These are phyloP conservation scores for Entomortierella parvispora DNA, from an alignment of 192 early-diverging fungal species.

Conservation along the genomic window DNA sequence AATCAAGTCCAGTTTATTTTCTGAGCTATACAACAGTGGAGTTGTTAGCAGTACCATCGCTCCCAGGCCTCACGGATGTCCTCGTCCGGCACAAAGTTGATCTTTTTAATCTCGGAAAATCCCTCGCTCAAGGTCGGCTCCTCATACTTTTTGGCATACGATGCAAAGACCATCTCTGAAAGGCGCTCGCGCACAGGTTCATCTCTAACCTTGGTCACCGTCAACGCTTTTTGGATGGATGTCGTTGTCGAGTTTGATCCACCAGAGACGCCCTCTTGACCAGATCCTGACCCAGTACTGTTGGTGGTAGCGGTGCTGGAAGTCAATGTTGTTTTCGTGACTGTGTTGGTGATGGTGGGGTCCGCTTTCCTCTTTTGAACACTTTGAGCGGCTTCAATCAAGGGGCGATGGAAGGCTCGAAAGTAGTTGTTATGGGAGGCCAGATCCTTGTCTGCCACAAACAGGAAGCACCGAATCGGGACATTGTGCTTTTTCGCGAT, in stretches of 20 bases:
- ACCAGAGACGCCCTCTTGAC: not conserved
- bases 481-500: conserved; percentile 68
- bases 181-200: conserved; percentile 49
- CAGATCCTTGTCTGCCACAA: conserved; percentile 62
- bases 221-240: not conserved
- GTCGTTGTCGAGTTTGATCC: not conserved
- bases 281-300: not conserved
- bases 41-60: conserved; percentile 61
- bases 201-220: conserved; percentile 27
- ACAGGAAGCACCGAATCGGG: conserved; percentile 72
- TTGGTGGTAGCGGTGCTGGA: not conserved
- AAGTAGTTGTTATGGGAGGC: conserved; percentile 85
- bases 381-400: conserved; percentile 14
- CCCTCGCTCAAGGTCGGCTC: conserved; percentile 62
- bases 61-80: conserved; percentile 56
- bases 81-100: conserved; percentile 70
- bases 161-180: conserved; percentile 64
- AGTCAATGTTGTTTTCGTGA: not conserved
- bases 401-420: conserved; percentile 59
- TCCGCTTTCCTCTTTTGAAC: not conserved
- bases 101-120: conserved; percentile 66
- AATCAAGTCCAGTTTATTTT: no score
- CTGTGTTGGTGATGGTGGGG: not conserved
- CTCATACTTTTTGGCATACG: conserved; percentile 58
- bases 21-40: no score